Percentiles rank a stretch among this genome's conserved stretches.
Conservation (phyloP, 2,329 filamentous ascomycete genomes). For the Sordariomycetes sp. region DNA sequence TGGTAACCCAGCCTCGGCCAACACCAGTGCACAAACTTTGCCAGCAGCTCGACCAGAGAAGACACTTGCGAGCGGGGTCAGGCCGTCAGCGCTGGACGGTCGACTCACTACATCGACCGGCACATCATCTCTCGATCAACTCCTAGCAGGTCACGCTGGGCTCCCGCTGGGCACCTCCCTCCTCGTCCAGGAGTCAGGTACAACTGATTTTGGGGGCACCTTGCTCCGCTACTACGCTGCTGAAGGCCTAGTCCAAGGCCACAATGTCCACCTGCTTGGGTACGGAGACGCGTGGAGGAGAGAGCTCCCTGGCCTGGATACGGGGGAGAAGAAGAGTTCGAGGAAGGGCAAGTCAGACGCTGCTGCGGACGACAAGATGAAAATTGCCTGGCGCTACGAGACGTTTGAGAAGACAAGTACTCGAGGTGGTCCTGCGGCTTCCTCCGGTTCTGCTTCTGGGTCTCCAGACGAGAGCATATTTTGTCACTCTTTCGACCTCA, state of each 20-base stretch:
- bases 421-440: conserved; percentile 50
- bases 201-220: conserved; percentile 85
- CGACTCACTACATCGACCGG: conserved; percentile 86
- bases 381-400: conserved; percentile 98
- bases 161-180: conserved; percentile 73
- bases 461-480: conserved; percentile 35
- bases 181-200: conserved; percentile 79
- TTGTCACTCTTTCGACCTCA: conserved; percentile 66
- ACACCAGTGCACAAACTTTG: conserved; percentile 8
- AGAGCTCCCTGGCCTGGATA: conserved; percentile 67
- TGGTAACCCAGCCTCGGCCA: conserved; percentile 12
- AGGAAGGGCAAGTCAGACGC: conserved; percentile 28
- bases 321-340: conserved; percentile 23
- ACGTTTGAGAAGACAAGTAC: conserved; percentile 61
- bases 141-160: conserved; percentile 80
- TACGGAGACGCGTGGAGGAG: conserved; percentile 71
- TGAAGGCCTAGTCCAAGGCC: conserved; percentile 85
- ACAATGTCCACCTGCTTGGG: conserved; percentile 79
- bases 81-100: conserved; percentile 83
- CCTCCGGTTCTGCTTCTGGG: no score
- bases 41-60: conserved; percentile 19
- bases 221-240: conserved; percentile 84
- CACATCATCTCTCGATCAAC: conserved; percentile 71
- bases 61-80: conserved; percentile 41
- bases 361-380: conserved; percentile 68